Base-by-base conservation (phyloP, 208 protist genomes). In the Crithidia sp. region DNA sequence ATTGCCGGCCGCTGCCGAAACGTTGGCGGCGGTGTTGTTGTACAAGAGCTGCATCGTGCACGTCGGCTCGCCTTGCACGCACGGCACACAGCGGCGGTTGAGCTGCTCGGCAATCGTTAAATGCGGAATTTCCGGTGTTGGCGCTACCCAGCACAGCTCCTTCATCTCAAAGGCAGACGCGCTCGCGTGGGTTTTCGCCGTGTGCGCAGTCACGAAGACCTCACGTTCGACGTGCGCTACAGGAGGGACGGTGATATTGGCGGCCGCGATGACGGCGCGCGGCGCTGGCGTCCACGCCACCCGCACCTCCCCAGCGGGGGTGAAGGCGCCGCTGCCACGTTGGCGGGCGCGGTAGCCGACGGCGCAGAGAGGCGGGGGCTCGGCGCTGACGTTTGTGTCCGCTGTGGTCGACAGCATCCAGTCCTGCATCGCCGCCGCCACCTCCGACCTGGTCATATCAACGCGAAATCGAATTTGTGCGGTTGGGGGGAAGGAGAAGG, bases 401-500 rank as follows among this genome's bases (percentile, higher is more conserved):
- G 36, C 57, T 5, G 57, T 47, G n/a, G 57, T 40, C 17, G 55
- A 8, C 40, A 7, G 7, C 9, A 45, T 4, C 39, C 28, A 62
- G 4, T 16, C 19, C 57, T 9, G 12, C 57, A 62, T 62, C 12
- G 28, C 57, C 5, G 28, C 28, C 13, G 3, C 5, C 57, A 62
- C 57, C 28, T 62, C 57, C 40, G 8, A 16, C 40, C 16, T 47
- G 28, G 57, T 62, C 57, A 62, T 8, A 17, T 62, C 16, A 5
- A 62, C 57, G 3, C 57, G 57, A 47, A 62, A 45, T 6, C 57
- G 57, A 47, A 62, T 62, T 14, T 62, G 57, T 19, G 57, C 45
- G 13, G 16, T 62, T 4, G 57, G 57, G 5, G 57, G 39, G 19
- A 62, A 62, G 1, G 39, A 4, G 16, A 47, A 62, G 39, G 57